Conservation (phyloP, 2,329 filamentous ascomycete genomes). For the Trichoderma asperellum region DNA sequence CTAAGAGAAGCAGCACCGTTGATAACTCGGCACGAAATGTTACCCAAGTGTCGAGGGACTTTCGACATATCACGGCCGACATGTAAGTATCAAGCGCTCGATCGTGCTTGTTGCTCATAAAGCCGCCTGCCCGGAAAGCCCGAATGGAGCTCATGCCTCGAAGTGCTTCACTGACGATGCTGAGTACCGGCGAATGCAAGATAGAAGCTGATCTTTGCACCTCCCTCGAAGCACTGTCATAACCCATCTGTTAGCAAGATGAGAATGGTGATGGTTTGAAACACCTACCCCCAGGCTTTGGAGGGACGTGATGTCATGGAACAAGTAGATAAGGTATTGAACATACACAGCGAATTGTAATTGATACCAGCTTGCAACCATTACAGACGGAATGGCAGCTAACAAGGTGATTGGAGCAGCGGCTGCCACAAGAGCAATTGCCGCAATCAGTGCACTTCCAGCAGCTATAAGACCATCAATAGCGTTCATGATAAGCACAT, state of each 20-base stretch:
- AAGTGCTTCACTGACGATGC: constrained; percentile 5
- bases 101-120: neutral
- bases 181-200: neutral
- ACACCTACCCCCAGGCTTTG: no score
- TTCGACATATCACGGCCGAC: neutral
- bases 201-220: constrained; percentile 2
- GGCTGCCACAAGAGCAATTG: constrained; percentile 1
- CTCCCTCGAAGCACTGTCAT: neutral
- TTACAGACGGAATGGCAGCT: neutral
- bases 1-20: neutral
- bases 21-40: neutral
- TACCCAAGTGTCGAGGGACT: neutral
- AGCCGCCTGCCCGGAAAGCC: neutral
- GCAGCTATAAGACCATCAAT: neutral
- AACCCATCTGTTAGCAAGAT: no score
- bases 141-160: constrained; percentile 1
- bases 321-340: no score
- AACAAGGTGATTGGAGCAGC: neutral
- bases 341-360: neutral
- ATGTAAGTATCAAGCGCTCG: neutral
- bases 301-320: no score
- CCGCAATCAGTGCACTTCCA: neutral
- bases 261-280: no score
- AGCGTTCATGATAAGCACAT: neutral
- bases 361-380: neutral